phyloP scores from a whole-genome alignment of 2,329 filamentous ascomycete species.

The Paraconiothyrium sp. region DNA sequence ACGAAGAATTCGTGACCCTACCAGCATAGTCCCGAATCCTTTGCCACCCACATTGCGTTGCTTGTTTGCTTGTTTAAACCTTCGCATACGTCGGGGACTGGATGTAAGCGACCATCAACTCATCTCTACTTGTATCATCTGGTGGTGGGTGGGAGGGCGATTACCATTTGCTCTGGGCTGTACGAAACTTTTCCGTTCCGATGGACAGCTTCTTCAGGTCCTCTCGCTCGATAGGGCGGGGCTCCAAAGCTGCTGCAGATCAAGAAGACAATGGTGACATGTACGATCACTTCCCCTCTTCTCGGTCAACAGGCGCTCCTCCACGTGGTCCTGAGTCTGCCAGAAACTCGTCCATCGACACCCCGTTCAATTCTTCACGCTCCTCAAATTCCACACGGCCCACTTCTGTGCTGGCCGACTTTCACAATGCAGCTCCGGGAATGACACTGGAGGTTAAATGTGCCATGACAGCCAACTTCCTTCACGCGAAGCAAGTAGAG shows the following conservation, averaged over 20 bases:
- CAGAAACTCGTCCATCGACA: not conserved
- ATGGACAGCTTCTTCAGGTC: not conserved
- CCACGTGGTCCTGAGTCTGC: too few species aligned
- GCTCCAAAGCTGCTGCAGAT: not conserved
- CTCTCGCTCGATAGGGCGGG: not conserved
- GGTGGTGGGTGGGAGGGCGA: conserved; percentile 3
- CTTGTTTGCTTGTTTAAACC: not conserved
- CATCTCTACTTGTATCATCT: not conserved
- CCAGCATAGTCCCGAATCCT: too few species aligned
- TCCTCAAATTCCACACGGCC: not conserved
- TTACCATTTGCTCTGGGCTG: not conserved
- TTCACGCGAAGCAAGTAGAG: conserved; percentile 70
- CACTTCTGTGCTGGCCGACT: not conserved
- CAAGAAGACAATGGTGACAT: not conserved
- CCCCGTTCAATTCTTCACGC: not conserved
- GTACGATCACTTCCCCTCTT: not conserved
- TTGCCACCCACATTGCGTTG: not conserved
- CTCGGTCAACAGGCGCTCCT: not conserved
- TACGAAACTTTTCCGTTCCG: not conserved
- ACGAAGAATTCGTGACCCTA: too few species aligned
- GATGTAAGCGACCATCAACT: not conserved
- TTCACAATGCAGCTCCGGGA: conserved; percentile 8
- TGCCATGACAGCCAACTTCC: conserved; percentile 67
- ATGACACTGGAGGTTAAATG: not conserved
- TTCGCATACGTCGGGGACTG: not conserved